Evolutionary conservation across 2,329 filamentous ascomycete species (phyloP).

Genomic region (Daldinia sp.): DNA sequence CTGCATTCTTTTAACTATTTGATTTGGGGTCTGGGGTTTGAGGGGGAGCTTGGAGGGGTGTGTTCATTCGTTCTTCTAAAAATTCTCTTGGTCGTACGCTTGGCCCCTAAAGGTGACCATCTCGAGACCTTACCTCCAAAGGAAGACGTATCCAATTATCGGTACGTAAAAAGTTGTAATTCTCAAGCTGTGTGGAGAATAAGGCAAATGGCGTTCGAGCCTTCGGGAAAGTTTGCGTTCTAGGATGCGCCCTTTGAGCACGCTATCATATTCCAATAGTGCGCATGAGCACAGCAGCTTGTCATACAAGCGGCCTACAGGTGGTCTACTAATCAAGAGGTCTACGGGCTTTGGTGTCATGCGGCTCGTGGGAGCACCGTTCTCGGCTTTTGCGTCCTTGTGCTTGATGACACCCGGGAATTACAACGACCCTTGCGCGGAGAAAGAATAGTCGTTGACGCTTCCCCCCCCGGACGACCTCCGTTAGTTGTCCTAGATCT

Average conservation of each 20-base stretch:
- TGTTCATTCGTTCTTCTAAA: slow-evolving; percentile 5
- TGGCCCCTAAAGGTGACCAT: slow-evolving; percentile 39
- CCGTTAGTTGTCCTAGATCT: not conserved
- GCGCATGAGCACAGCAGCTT: not conserved
- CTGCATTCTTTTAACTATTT: slow-evolving; percentile 20
- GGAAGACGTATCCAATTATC: slow-evolving; percentile 19
- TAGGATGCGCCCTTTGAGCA: not conserved
- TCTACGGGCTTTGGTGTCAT: not conserved
- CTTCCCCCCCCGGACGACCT: not conserved
- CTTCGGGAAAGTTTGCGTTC: slow-evolving; percentile 14
- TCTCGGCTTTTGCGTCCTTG: not conserved
- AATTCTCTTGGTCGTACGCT: slow-evolving; percentile 22
- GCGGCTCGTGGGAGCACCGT: not conserved
- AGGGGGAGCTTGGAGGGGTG: slow-evolving; percentile 4
- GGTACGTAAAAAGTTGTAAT: slow-evolving; percentile 27
- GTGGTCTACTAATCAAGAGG: not conserved
- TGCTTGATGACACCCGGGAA: not conserved
- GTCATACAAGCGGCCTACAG: not conserved
- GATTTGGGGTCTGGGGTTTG: slow-evolving; percentile 19
- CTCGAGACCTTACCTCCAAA: slow-evolving; percentile 33
- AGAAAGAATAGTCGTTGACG: not conserved
- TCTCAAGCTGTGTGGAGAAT: slow-evolving; percentile 8
- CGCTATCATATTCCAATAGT: slow-evolving; percentile 1
- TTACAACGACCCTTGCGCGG: slow-evolving; percentile 1
- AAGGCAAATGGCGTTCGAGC: slow-evolving; percentile 9